phyloP scores from a whole-genome alignment of 1,139 yeast genomes.

The Torulaspora globosa region DNA sequence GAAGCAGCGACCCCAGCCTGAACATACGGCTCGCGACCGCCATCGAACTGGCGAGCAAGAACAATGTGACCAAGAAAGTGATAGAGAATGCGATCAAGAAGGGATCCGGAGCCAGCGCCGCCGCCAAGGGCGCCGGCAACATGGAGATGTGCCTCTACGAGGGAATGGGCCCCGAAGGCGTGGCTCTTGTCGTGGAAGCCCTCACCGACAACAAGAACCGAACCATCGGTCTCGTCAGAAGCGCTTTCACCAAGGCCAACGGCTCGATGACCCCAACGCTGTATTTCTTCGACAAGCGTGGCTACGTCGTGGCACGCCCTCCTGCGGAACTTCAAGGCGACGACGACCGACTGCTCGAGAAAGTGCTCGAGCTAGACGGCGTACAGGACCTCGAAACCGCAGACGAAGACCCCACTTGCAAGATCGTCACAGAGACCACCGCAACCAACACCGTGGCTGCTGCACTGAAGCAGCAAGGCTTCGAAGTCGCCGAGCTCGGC shows the following conservation, averaged over 20 bases:
- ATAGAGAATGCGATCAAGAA: slow-evolving; percentile 83
- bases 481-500: slow-evolving; percentile 63
- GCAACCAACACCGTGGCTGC: slow-evolving; percentile 62
- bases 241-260: slow-evolving; percentile 65
- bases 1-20: slow-evolving; percentile 55
- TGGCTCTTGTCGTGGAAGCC: slow-evolving; percentile 78
- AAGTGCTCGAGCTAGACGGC: slow-evolving; percentile 68
- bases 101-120: slow-evolving; percentile 57
- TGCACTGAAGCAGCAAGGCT: slow-evolving; percentile 50
- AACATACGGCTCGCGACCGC: slow-evolving; percentile 73
- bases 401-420: slow-evolving; percentile 37
- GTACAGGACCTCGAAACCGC: slow-evolving; percentile 73
- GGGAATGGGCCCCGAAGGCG: slow-evolving; percentile 90
- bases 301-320: slow-evolving; percentile 54
- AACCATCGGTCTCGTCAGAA: slow-evolving; percentile 70
- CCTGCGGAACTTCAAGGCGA: slow-evolving; percentile 37
- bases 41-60: slow-evolving; percentile 71
- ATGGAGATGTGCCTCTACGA: slow-evolving; percentile 65
- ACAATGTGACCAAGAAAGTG: slow-evolving; percentile 77
- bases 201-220: slow-evolving; percentile 85
- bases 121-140: slow-evolving; percentile 42
- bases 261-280: slow-evolving; percentile 75
- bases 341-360: slow-evolving; percentile 66
- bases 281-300: slow-evolving; percentile 72
- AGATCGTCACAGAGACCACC: slow-evolving; percentile 54